phyloP scores from a whole-genome alignment of 495 filamentous ascomycete species.

The Aspergillus nidulans region DNA sequence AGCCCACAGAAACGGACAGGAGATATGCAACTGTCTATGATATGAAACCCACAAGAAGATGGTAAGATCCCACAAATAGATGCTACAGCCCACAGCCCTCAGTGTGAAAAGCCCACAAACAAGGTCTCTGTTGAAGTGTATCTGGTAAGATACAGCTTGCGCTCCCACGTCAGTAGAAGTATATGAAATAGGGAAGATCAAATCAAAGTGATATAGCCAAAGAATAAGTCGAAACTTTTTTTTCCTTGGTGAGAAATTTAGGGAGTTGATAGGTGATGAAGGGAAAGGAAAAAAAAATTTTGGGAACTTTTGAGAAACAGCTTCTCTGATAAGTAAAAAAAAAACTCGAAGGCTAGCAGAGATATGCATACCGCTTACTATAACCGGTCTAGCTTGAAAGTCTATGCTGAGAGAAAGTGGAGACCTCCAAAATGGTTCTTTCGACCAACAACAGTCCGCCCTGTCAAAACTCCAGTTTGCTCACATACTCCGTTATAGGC shows the following conservation, averaged over 20 bases:
- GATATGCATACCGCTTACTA: slow-evolving; percentile 28
- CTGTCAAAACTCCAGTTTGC: not conserved
- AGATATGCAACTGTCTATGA: slow-evolving; percentile 41
- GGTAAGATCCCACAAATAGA: slow-evolving; percentile 44
- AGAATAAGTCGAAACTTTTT: slow-evolving; percentile 11
- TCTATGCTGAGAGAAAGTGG: slow-evolving; percentile 4
- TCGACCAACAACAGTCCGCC: not conserved
- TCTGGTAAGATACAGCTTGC: slow-evolving; percentile 38
- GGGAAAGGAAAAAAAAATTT: slow-evolving; percentile 23
- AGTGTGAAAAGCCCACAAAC: slow-evolving; percentile 46
- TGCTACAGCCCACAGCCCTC: slow-evolving; percentile 48
- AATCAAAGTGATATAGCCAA: slow-evolving; percentile 17
- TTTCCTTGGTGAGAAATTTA: slow-evolving; percentile 4
- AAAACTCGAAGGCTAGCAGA: slow-evolving; percentile 35
- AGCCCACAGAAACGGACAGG: slow-evolving; percentile 46
- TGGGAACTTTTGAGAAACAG: slow-evolving; percentile 16
- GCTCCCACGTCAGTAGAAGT: slow-evolving; percentile 35
- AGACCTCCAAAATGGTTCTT: not conserved
- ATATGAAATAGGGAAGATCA: slow-evolving; percentile 11
- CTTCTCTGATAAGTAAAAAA: slow-evolving; percentile 27
- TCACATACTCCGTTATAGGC: not conserved
- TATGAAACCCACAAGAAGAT: slow-evolving; percentile 42
- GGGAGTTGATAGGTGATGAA: slow-evolving; percentile 12
- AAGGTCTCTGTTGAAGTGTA: slow-evolving; percentile 45
- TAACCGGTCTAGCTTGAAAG: slow-evolving; percentile 13